Percentiles rank a stretch among this genome's conserved stretches.
phyloP scores from a whole-genome alignment of 2,329 filamentous ascomycete genomes.

The Endothia cerciana region DNA sequence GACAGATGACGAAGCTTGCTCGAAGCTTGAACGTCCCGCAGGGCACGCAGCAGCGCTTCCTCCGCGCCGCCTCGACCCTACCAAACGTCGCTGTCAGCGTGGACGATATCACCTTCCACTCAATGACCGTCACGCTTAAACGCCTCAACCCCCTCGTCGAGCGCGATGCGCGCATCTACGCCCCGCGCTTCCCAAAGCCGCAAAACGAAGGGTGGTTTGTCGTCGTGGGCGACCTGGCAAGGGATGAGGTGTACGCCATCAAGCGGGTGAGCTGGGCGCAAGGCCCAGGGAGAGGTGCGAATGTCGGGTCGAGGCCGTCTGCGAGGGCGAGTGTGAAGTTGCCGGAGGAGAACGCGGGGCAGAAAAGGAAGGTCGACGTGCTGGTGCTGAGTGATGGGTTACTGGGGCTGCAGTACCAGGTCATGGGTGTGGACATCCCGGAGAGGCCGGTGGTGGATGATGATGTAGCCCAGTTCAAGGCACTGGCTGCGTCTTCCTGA shows the following conservation, averaged over 20 bases:
- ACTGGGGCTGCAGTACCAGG: slow-evolving; percentile 67
- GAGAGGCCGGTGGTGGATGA: slow-evolving; percentile 52
- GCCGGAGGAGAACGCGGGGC: slow-evolving; percentile 48
- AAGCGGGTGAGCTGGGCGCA: slow-evolving; percentile 79
- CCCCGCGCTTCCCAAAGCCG: slow-evolving; percentile 88
- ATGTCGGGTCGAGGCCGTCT: slow-evolving; percentile 50
- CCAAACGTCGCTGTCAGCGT: slow-evolving; percentile 71
- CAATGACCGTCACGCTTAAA: slow-evolving; percentile 65
- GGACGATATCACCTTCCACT: slow-evolving; percentile 62
- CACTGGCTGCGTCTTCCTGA: slow-evolving; percentile 31
- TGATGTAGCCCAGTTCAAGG: slow-evolving; percentile 50
- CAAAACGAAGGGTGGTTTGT: slow-evolving; percentile 95
- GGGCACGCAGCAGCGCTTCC: slow-evolving; percentile 50
- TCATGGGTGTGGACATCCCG: slow-evolving; percentile 57
- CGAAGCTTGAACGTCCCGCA: slow-evolving; percentile 55
- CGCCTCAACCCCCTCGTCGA: slow-evolving; percentile 69
- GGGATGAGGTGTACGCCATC: slow-evolving; percentile 80
- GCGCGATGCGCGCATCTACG: slow-evolving; percentile 76
- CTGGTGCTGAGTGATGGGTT: slow-evolving; percentile 86
- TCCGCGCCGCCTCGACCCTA: slow-evolving; percentile 65
- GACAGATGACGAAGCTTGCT: slow-evolving; percentile 49
- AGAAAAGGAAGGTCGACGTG: slow-evolving; percentile 69
- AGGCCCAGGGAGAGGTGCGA: slow-evolving; percentile 34
- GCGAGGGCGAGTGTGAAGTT: slow-evolving; percentile 64
- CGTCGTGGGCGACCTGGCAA: slow-evolving; percentile 67